phyloP scores from a whole-genome alignment of 2,329 filamentous ascomycete species.

The Capronia coronata region DNA sequence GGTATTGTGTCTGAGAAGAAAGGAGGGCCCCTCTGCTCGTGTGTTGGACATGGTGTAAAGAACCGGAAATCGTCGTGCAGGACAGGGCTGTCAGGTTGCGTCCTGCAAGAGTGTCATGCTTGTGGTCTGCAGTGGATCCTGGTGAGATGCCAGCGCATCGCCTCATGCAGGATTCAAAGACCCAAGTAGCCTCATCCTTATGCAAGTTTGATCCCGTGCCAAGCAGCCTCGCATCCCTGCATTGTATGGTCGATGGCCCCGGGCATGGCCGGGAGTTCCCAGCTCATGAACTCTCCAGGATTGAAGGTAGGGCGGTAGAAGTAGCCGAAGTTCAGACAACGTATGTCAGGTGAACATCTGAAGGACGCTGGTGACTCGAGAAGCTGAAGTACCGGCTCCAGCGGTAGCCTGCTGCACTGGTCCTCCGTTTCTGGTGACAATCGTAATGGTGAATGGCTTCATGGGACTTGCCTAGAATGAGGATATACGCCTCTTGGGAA shows the following conservation, averaged over 20 bases:
- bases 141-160: constrained; percentile 21
- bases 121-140: no score
- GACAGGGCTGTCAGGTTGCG: constrained; percentile 1
- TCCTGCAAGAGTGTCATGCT: constrained; percentile 22
- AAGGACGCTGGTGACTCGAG: background rate
- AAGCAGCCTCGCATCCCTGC: constrained; percentile 6
- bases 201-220: constrained; percentile 11
- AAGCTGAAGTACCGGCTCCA: background rate
- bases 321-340: constrained; percentile 6
- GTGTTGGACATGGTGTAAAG: constrained; percentile 3
- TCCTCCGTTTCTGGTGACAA: background rate
- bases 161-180: constrained; percentile 3
- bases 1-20: constrained; percentile 3
- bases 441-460: no score
- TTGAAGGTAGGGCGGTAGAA: constrained; percentile 2
- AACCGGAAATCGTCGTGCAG: constrained; percentile 1
- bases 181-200: constrained; percentile 1
- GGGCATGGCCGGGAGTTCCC: constrained; percentile 1
- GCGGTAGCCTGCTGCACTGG: background rate
- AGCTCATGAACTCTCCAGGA: constrained; percentile 2
- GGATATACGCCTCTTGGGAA: constrained; percentile 26
- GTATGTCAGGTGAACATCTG: constrained; percentile 13
- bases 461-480: background rate
- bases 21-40: background rate
- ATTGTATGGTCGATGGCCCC: background rate